phyloP scores from a whole-genome alignment of 2,329 filamentous ascomycete species.

The Zopfia rhizophila region DNA sequence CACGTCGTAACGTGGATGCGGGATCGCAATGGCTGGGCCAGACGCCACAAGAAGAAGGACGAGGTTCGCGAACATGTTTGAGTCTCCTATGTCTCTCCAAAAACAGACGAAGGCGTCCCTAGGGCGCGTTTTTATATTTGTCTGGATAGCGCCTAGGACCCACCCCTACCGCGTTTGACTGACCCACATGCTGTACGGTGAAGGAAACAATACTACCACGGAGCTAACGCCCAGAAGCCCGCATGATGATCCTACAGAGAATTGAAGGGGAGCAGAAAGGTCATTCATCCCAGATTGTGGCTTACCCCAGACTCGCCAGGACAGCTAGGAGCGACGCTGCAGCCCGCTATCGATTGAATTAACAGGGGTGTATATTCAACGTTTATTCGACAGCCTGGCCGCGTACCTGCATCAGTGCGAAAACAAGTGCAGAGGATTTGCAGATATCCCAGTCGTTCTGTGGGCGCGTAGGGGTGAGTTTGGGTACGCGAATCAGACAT shows the following conservation, averaged over 20 bases:
- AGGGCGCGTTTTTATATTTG: no score
- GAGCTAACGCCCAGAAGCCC: not conserved
- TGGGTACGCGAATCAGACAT: conserved; percentile 10
- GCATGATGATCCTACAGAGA: not conserved
- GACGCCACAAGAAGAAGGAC: conserved; percentile 10
- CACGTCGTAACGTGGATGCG: conserved; percentile 4
- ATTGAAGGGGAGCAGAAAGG: not conserved
- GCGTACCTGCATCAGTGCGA: conserved; percentile 17
- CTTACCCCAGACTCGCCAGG: conserved; percentile 8
- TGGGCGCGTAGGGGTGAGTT: conserved; percentile 17
- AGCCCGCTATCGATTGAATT: conserved; percentile 6
- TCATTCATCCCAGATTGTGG: not conserved
- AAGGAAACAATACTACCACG: not conserved
- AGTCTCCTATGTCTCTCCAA: conserved; percentile 3
- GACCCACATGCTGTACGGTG: no score
- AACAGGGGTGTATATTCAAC: conserved; percentile 11
- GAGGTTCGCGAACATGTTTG: conserved; percentile 10
- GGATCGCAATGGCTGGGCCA: conserved; percentile 9
- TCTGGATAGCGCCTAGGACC: no score
- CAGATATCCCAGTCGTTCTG: conserved; percentile 3
- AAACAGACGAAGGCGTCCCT: no score
- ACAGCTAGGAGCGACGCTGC: no score
- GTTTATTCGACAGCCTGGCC: conserved; percentile 4
- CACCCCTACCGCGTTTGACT: no score
- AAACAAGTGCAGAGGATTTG: conserved; percentile 1